Conservation (phyloP, 192 early-diverging fungal species). For the Neocallimastix lanati region DNA sequence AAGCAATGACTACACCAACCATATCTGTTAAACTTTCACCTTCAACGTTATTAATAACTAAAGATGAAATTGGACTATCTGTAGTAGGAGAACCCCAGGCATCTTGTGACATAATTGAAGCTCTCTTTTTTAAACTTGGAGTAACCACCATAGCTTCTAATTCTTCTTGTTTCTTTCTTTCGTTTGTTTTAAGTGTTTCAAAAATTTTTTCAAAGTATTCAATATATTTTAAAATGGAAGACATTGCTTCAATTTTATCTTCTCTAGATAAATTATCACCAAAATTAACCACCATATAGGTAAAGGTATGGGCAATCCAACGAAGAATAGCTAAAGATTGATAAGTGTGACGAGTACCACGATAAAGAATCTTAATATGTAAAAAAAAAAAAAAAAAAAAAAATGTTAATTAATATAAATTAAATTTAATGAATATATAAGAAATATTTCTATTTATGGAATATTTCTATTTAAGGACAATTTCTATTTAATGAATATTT, state of each 20-base stretch:
- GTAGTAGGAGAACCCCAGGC: neutral
- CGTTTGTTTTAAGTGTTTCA: neutral
- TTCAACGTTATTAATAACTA: constrained; percentile 10
- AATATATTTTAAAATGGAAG: constrained; percentile 12
- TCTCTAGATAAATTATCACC: constrained; percentile 16
- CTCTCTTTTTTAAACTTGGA: neutral
- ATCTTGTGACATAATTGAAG: constrained; percentile 1
- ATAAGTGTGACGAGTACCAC: constrained; percentile 27
- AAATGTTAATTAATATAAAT: too few relatives aligned
- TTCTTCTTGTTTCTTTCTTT: neutral
- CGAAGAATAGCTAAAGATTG: constrained; percentile 24
- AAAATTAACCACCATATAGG: constrained; percentile 12
- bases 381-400: too few relatives aligned
- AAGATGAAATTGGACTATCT: neutral
- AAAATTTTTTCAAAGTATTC: constrained; percentile 18
- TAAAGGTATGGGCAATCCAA: constrained; percentile 23
- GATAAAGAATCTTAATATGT: constrained; percentile 26
- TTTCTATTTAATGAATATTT: too few relatives aligned
- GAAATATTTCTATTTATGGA: too few relatives aligned
- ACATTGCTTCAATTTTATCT: constrained; percentile 17
- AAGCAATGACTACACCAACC: constrained; percentile 19
- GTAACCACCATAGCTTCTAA: neutral
- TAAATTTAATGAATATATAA: too few relatives aligned
- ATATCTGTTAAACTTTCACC: constrained; percentile 22
- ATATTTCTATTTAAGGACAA: too few relatives aligned